These are phyloP conservation scores for Clarireedia homoeocarpa DNA, from an alignment of 2,329 filamentous ascomycete genomes.

Conservation along the genomic window DNA sequence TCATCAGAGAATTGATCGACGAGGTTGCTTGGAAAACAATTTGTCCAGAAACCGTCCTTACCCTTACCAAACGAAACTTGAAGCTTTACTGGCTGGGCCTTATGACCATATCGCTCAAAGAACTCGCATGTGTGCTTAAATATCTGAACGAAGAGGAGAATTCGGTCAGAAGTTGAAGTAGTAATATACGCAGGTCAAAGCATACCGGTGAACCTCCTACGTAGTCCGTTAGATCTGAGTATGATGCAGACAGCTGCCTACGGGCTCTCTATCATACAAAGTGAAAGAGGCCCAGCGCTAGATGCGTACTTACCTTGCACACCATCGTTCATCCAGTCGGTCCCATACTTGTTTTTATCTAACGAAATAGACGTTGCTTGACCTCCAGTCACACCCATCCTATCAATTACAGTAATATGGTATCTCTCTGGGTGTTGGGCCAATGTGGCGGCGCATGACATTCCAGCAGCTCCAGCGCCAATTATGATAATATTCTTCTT, in stretches of 20 bases:
- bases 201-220: neutral
- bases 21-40: slow-evolving; percentile 54
- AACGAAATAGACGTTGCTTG: slow-evolving; percentile 54
- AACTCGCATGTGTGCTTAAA: slow-evolving; percentile 62
- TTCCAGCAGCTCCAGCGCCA: slow-evolving; percentile 56
- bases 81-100: slow-evolving; percentile 49
- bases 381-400: slow-evolving; percentile 49
- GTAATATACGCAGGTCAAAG: slow-evolving; percentile 28
- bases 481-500: slow-evolving; percentile 48
- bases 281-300: no score
- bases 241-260: neutral
- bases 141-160: slow-evolving; percentile 35
- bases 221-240: neutral
- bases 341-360: slow-evolving; percentile 47
- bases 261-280: no score
- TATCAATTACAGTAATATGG: slow-evolving; percentile 55
- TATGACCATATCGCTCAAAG: slow-evolving; percentile 49
- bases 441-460: slow-evolving; percentile 56
- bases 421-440: slow-evolving; percentile 58
- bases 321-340: slow-evolving; percentile 54
- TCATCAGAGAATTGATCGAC: slow-evolving; percentile 47
- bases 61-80: slow-evolving; percentile 58
- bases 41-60: slow-evolving; percentile 53
- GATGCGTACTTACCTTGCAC: slow-evolving; percentile 44
- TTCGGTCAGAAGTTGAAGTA: neutral